Percentiles rank a stretch among this genome's conserved stretches.
Conservation (phyloP, 768 basidiomycete species). For the Paxillus rubicundulus region DNA sequence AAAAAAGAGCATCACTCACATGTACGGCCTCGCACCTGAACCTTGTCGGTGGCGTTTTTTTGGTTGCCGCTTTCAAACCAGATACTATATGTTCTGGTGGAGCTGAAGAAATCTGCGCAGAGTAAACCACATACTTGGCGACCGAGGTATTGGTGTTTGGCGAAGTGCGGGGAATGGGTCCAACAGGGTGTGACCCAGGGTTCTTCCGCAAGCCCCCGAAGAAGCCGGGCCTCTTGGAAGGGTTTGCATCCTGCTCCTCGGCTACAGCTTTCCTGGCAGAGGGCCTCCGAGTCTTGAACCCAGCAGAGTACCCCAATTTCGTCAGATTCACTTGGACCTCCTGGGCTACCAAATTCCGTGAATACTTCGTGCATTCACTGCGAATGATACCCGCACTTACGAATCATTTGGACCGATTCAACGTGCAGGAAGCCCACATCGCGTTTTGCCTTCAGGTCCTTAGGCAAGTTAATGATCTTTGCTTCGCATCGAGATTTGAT, state of each 20-base stretch:
- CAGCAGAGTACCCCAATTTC: slow-evolving; percentile 68
- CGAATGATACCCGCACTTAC: not conserved
- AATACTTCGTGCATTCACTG: not conserved
- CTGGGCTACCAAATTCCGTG: slow-evolving; percentile 44
- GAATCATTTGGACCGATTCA: slow-evolving; percentile 1
- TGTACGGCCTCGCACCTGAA: slow-evolving; percentile 81
- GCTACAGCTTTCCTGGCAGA: slow-evolving; percentile 23
- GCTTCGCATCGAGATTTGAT: not conserved
- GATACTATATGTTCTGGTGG: slow-evolving; percentile 56
- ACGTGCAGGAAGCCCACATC: slow-evolving; percentile 63
- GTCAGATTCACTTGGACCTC: slow-evolving; percentile 75
- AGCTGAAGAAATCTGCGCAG: slow-evolving; percentile 46
- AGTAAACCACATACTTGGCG: slow-evolving; percentile 10
- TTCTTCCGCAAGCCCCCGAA: not conserved
- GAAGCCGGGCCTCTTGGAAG: slow-evolving; percentile 1
- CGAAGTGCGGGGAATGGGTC: not conserved
- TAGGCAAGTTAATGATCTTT: not conserved
- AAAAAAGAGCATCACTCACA: slow-evolving; percentile 38
- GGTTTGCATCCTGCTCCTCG: not conserved
- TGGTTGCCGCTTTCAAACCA: slow-evolving; percentile 82
- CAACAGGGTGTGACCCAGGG: not conserved
- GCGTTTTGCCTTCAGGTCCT: slow-evolving; percentile 32
- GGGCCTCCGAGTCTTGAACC: slow-evolving; percentile 56
- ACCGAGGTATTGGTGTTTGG: not conserved
- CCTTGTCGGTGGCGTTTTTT: slow-evolving; percentile 79